Percentiles rank a stretch among this genome's conserved stretches.
Conservation (phyloP, 2,329 filamentous ascomycete genomes). For the Hymenoscyphus salicellus region DNA sequence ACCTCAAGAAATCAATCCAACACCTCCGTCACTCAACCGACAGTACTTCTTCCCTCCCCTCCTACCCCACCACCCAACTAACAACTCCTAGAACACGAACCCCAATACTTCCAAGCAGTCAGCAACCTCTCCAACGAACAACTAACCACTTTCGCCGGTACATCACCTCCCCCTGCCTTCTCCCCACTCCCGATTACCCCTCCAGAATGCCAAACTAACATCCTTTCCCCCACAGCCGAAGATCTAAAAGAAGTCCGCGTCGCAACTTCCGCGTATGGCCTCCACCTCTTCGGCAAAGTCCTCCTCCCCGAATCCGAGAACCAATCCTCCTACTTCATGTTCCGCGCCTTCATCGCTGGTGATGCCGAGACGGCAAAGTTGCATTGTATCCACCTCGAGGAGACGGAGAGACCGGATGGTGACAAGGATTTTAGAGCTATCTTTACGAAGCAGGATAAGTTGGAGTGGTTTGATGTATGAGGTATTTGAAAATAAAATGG, state of each 20-base stretch:
- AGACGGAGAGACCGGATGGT: conserved; percentile 43
- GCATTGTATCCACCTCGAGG: conserved; percentile 46
- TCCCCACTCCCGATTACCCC: background rate
- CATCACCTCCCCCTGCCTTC: background rate
- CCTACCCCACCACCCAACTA: conserved; percentile 9
- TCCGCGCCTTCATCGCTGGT: conserved; percentile 47
- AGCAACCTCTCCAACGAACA: conserved; percentile 29
- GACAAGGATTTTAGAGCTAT: conserved; percentile 46
- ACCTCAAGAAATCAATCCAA: conserved; percentile 51
- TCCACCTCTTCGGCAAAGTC: conserved; percentile 50
- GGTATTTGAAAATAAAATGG: background rate
- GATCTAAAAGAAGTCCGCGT: conserved; percentile 47
- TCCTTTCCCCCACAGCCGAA: conserved; percentile 24
- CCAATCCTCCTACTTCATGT: conserved; percentile 44
- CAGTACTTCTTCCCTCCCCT: conserved; percentile 36
- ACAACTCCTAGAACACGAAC: conserved; percentile 47
- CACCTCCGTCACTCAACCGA: conserved; percentile 47
- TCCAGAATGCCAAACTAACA: background rate
- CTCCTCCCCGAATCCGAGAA: conserved; percentile 42
- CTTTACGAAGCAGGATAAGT: conserved; percentile 45
- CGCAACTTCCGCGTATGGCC: conserved; percentile 46
- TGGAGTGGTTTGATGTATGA: conserved; percentile 54
- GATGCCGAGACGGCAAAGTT: conserved; percentile 41
- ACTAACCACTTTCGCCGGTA: conserved; percentile 30
- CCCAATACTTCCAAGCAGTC: conserved; percentile 53